Percentiles rank a stretch among this genome's conserved stretches.
phyloP scores from a whole-genome alignment of 1,284 basidiomycete genomes.

The Puccinia polysora region DNA sequence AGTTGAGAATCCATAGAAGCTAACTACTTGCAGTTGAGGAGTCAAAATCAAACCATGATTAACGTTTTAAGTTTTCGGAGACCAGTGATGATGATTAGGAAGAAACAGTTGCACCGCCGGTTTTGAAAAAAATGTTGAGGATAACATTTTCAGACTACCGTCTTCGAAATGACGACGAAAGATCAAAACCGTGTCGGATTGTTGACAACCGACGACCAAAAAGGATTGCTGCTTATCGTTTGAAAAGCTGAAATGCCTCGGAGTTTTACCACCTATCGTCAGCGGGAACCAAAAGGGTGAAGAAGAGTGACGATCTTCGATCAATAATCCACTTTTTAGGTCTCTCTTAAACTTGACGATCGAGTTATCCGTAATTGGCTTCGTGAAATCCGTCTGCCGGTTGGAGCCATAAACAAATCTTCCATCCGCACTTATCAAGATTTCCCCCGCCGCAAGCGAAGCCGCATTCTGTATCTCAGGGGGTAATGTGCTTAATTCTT shows the following conservation, averaged over 20 bases:
- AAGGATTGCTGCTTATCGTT: neutral
- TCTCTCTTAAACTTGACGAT: slow-evolving; percentile 21
- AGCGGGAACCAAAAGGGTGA: neutral
- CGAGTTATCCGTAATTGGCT: slow-evolving; percentile 23
- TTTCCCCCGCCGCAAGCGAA: slow-evolving; percentile 19
- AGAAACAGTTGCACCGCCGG: slow-evolving; percentile 7
- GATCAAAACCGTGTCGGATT: slow-evolving; percentile 11
- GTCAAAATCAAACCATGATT: too few species aligned
- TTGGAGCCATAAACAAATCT: slow-evolving; percentile 23
- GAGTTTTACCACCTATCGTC: slow-evolving; percentile 2
- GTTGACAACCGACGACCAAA: slow-evolving; percentile 16
- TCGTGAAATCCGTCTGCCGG: slow-evolving; percentile 32
- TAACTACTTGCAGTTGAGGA: too few species aligned
- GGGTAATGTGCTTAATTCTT: slow-evolving; percentile 10
- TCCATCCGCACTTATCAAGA: slow-evolving; percentile 10
- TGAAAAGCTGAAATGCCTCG: slow-evolving; percentile 24
- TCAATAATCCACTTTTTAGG: slow-evolving; percentile 3
- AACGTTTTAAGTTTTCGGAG: too few species aligned
- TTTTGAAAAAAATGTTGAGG: neutral
- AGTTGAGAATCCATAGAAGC: too few species aligned
- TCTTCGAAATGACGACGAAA: neutral
- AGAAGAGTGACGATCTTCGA: neutral
- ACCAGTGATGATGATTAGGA: neutral
- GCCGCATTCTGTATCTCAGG: neutral
- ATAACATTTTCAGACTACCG: neutral